phyloP scores from a whole-genome alignment of 768 basidiomycete genomes.

The Pilatotrama ljubarskyi region DNA sequence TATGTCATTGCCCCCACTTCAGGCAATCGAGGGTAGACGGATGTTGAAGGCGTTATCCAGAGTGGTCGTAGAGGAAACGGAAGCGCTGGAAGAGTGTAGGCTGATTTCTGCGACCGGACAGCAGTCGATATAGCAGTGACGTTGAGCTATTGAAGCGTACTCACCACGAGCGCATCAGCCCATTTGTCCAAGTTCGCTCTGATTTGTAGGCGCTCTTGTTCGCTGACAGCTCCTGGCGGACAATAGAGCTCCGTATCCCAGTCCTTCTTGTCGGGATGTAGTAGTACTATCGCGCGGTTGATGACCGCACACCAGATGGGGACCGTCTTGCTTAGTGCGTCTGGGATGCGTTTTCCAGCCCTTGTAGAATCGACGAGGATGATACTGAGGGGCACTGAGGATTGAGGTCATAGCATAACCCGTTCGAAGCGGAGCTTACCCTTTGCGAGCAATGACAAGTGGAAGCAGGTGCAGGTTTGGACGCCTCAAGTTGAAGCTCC shows the following conservation, averaged over 20 bases:
- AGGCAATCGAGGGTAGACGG: conserved; percentile 44
- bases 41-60: conserved; percentile 82
- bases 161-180: conserved; percentile 68
- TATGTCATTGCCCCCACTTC: conserved; percentile 37
- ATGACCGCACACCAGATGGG: conserved; percentile 94
- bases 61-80: conserved; percentile 73
- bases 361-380: conserved; percentile 92
- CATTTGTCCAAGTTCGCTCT: conserved; percentile 61
- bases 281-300: conserved; percentile 55
- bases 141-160: conserved; percentile 27
- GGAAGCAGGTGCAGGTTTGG: conserved; percentile 81
- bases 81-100: conserved; percentile 65
- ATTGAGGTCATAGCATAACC: too few species aligned
- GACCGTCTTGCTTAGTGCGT: conserved; percentile 82
- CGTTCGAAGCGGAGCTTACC: conserved; percentile 51
- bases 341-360: conserved; percentile 90
- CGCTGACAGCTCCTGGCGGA: conserved; percentile 64
- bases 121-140: too few species aligned
- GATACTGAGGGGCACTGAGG: conserved; percentile 49
- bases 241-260: conserved; percentile 72
- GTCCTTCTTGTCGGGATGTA: conserved; percentile 11
- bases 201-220: conserved; percentile 82
- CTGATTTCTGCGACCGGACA: conserved; percentile 70
- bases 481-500: conserved; percentile 82
- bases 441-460: conserved; percentile 50